These are phyloP conservation scores for Striga asiatica DNA, from an alignment of 257 asterid species.

Conservation along the genomic window DNA sequence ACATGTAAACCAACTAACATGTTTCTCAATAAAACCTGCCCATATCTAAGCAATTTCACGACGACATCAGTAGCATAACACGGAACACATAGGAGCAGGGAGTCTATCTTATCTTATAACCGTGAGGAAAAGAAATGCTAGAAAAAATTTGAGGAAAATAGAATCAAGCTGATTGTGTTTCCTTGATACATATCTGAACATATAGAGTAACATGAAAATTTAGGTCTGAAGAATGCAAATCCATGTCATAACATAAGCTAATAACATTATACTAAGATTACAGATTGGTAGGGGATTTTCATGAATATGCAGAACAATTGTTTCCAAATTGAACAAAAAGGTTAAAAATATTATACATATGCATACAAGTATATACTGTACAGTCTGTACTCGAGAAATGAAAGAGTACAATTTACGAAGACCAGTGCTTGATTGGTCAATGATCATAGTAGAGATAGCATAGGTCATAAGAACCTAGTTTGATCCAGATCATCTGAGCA, in stretches of 20 bases:
- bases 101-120: neutral
- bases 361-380: neutral
- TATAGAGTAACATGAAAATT: neutral
- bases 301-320: conserved; percentile 12
- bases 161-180: neutral
- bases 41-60: too few species aligned
- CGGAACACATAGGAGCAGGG: neutral
- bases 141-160: neutral
- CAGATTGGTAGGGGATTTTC: too few species aligned
- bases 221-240: neutral
- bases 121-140: neutral
- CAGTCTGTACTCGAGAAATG: neutral
- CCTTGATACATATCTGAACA: neutral
- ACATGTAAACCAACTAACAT: too few species aligned
- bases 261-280: too few species aligned
- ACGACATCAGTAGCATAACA: neutral
- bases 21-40: too few species aligned
- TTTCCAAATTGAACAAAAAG: neutral
- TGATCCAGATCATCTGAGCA: neutral
- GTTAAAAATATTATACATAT: neutral
- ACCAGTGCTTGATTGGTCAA: neutral
- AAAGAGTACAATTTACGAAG: neutral
- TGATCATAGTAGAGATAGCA: neutral
- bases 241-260: conserved; percentile 1
- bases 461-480: conserved; percentile 1